Conservation (phyloP, 495 filamentous ascomycete species). For the Pyrenula massariospora region DNA sequence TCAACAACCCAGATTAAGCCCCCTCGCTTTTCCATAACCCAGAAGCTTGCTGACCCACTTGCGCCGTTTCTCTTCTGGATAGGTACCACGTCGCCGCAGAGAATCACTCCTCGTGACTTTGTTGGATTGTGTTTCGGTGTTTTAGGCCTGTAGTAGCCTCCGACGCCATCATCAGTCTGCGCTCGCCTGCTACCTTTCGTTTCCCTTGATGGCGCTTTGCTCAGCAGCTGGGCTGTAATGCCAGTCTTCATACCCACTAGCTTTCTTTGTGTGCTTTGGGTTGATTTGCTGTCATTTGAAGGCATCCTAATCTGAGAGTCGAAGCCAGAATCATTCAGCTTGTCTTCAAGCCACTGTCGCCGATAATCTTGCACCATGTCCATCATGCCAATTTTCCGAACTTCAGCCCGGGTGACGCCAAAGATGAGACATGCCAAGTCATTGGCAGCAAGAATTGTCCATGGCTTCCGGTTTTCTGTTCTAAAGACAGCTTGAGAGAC, state of each 20-base stretch:
- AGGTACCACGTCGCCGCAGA: conserved; percentile 94
- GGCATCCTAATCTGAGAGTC: conserved; percentile 21
- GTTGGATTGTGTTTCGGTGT: conserved; percentile 44
- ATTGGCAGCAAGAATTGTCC: conserved; percentile 95
- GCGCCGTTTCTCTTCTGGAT: conserved; percentile 91
- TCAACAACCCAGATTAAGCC: conserved; percentile 96
- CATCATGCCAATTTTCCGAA: conserved; percentile 87
- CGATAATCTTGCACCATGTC: conserved; percentile 87
- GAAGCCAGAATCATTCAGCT: conserved; percentile 51
- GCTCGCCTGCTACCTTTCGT: conserved; percentile 38
- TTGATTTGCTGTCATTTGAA: conserved; percentile 15
- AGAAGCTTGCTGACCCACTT: conserved; percentile 83
- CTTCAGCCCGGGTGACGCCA: conserved; percentile 86
- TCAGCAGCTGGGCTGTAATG: conserved; percentile 74
- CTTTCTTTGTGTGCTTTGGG: conserved; percentile 25
- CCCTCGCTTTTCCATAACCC: conserved; percentile 94
- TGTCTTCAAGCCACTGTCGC: conserved; percentile 79
- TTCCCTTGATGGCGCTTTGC: conserved; percentile 72
- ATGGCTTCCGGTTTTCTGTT: conserved; percentile 75
- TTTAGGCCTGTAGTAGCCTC: conserved; percentile 45
- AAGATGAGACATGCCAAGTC: conserved; percentile 94
- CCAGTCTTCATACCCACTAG: conserved; percentile 59
- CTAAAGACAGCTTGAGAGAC: conserved; percentile 94
- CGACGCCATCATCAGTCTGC: conserved; percentile 65
- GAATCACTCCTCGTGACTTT: conserved; percentile 79